These are phyloP conservation scores for Apiospora sp. DNA, from an alignment of 2,329 filamentous ascomycete genomes.

Conservation along the genomic window DNA sequence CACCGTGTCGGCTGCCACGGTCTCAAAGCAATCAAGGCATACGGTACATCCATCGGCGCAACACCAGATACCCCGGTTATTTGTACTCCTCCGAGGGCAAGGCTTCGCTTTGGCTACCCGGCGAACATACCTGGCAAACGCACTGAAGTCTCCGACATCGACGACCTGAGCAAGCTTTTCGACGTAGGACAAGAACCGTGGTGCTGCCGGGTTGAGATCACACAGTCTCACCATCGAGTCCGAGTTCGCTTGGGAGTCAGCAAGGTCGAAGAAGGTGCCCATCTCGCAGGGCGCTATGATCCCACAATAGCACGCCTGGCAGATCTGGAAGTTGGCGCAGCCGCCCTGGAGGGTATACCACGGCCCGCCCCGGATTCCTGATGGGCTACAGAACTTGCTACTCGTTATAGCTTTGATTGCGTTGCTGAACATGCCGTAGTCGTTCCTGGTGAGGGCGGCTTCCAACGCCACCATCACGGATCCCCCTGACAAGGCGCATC, in stretches of 20 bases:
- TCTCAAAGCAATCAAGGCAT: slow-evolving; percentile 24
- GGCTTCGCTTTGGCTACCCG: background rate
- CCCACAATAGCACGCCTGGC: slow-evolving; percentile 22
- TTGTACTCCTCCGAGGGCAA: slow-evolving; percentile 1
- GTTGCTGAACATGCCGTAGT: slow-evolving; percentile 16
- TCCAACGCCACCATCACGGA: slow-evolving; percentile 21
- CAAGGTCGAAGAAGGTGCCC: slow-evolving; percentile 20
- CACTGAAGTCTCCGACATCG: slow-evolving; percentile 24
- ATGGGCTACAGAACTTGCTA: background rate
- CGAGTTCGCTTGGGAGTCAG: background rate
- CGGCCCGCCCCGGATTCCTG: background rate
- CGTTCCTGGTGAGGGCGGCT: background rate
- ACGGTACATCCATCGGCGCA: slow-evolving; percentile 10
- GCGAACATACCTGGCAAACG: slow-evolving; percentile 5
- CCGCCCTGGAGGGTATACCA: slow-evolving; percentile 22
- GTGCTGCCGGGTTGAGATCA: slow-evolving; percentile 3
- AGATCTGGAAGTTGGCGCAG: slow-evolving; percentile 12
- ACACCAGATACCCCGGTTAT: background rate
- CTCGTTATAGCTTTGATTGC: background rate
- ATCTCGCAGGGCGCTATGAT: slow-evolving; percentile 23
- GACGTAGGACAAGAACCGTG: slow-evolving; percentile 18
- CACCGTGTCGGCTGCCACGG: background rate
- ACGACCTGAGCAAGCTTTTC: slow-evolving; percentile 21
- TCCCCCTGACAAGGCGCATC: slow-evolving; percentile 10
- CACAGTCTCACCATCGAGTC: slow-evolving; percentile 2